Percentiles rank a stretch among this genome's conserved stretches.
phyloP scores from a whole-genome alignment of 2,329 filamentous ascomycete genomes.

The Arthrobotrys pseudoclavata region DNA sequence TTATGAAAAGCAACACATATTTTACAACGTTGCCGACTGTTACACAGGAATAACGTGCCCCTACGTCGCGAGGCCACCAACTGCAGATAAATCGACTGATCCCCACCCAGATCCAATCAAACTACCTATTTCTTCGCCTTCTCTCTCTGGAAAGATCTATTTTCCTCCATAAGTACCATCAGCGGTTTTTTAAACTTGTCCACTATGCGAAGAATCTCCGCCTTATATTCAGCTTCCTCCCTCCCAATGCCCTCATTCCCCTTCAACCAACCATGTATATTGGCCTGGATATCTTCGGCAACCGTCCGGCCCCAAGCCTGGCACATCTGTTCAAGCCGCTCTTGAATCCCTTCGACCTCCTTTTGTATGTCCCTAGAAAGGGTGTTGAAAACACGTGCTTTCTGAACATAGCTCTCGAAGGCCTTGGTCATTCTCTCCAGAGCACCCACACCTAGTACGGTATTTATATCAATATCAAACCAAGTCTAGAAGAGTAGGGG shows the following conservation, averaged over 20 bases:
- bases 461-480: background rate
- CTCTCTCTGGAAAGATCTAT: background rate
- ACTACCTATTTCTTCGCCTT: background rate
- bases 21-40: background rate
- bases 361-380: background rate
- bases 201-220: constrained; percentile 5
- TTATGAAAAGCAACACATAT: background rate
- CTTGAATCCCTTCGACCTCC: background rate
- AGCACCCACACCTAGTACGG: background rate
- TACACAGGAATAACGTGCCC: no score
- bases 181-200: background rate
- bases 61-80: no score
- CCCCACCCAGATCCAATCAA: background rate
- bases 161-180: background rate
- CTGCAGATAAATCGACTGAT: no score
- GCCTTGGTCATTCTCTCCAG: constrained; percentile 7
- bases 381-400: background rate
- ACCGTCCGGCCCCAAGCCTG: background rate
- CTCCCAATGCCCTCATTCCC: background rate
- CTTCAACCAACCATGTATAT: constrained; percentile 8
- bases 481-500: background rate
- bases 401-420: background rate
- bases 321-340: background rate
- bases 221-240: constrained; percentile 5
- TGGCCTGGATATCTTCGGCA: background rate